Base-by-base conservation (phyloP, 805 yeast species). In the Naumovozyma baii region DNA sequence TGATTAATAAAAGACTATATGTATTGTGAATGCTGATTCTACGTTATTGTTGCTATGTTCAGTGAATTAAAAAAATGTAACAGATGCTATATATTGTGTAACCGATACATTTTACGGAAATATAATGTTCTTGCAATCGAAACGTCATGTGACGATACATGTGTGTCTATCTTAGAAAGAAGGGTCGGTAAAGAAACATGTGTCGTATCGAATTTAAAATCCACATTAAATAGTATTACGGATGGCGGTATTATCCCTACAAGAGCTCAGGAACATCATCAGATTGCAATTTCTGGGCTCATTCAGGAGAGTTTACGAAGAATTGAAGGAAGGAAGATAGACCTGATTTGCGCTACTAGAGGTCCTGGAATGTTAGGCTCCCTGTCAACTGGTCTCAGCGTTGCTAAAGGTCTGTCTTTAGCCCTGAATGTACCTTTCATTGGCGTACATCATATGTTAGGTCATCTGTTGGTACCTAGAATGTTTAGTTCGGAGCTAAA, bases 301-400 rank as follows among this genome's bases (percentile, higher is more conserved):
- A 76, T 82, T 0, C 40, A 57, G 13, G 56, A 65, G 4, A 61
- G 81, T 4, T 62, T 81, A 13, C 26, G 25, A 3, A 9, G 13
- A 5, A 28, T 19, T 0, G 42, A 54, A 0, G 46, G 49, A 5
- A 40, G 43, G 3, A 28, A 33, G 1, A 85, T 87, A 0, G 95
- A 84, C 55, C 55, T 92, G 34, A 72, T 92, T 1, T 83, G 95
- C 58, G 95, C 81, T 3, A 92, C 98, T 0, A 66, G 95, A 48
- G 98, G 98, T 0, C 98, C 98, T 0, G 98, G 98, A 0, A 86
- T 92, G 96, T 74, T 78, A 7, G 96, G 96, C 0, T 81, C 94
- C 0, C 66, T 92, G 12, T 72, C 85, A 8, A 80, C 85, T 0
- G 94, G 96, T 1, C 66, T 83, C 18, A 92, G 83, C 52, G 62